These are phyloP conservation scores for Trichoderma arundinaceum DNA, from an alignment of 2,329 filamentous ascomycete species.

Conservation along the genomic window DNA sequence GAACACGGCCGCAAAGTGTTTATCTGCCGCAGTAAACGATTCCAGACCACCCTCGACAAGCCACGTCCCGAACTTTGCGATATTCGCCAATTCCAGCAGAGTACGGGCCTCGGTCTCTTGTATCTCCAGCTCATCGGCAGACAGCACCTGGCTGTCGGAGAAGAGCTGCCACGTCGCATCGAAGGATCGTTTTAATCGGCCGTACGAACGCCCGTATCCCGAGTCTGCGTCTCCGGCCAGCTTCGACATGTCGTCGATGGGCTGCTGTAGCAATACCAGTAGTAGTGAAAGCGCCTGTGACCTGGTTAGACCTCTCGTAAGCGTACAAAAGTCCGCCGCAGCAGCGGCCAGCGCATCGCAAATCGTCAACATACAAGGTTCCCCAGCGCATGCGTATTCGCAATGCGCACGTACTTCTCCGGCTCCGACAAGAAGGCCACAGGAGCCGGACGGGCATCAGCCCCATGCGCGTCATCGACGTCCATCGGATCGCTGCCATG, in stretches of 20 bases:
- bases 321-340: background rate
- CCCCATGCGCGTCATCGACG: slow-evolving; percentile 41
- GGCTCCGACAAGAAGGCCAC: slow-evolving; percentile 47
- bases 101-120: slow-evolving; percentile 43
- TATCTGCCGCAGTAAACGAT: slow-evolving; percentile 50
- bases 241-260: slow-evolving; percentile 46
- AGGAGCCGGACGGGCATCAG: slow-evolving; percentile 41
- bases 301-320: background rate
- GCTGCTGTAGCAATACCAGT: slow-evolving; percentile 46
- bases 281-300: slow-evolving; percentile 48
- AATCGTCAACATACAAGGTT: slow-evolving; percentile 47
- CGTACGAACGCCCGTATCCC: slow-evolving; percentile 44
- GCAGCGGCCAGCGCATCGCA: background rate
- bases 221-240: slow-evolving; percentile 44
- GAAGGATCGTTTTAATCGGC: slow-evolving; percentile 43
- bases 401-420: slow-evolving; percentile 46
- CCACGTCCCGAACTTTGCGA: slow-evolving; percentile 54
- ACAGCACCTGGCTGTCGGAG: slow-evolving; percentile 43
- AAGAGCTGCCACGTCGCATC: slow-evolving; percentile 45
- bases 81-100: slow-evolving; percentile 54
- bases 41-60: slow-evolving; percentile 47
- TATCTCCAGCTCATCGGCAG: slow-evolving; percentile 44
- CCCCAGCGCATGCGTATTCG: slow-evolving; percentile 48
- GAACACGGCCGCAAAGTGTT: slow-evolving; percentile 53
- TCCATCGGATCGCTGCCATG: slow-evolving; percentile 44